These are phyloP conservation scores for Amborella trichopoda DNA, from an alignment of 164 flowering plant species.

Conservation along the genomic window DNA sequence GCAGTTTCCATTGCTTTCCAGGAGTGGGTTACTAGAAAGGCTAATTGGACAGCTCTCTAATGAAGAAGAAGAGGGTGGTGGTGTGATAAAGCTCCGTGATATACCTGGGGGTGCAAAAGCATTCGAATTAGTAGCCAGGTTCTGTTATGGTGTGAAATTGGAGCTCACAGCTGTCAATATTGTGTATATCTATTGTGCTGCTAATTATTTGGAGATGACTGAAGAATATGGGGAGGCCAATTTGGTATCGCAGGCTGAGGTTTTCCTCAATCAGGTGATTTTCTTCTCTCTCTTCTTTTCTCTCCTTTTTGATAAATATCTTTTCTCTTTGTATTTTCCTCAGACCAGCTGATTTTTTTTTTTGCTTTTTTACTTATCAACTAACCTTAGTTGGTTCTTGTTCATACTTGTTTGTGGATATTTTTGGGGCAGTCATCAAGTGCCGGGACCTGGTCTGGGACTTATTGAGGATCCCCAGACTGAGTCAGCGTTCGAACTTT, in stretches of 20 bases:
- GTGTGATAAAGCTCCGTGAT: slow-evolving; percentile 42
- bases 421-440: too few species aligned
- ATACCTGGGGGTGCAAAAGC: slow-evolving; percentile 81
- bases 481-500: too few species aligned
- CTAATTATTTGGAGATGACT: slow-evolving; percentile 80
- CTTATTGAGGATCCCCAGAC: too few species aligned
- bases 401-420: too few species aligned
- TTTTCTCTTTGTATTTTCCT: too few species aligned
- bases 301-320: too few species aligned
- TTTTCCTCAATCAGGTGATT: slow-evolving; percentile 76
- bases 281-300: too few species aligned
- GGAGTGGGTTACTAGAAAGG: slow-evolving; percentile 76
- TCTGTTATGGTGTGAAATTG: slow-evolving; percentile 89
- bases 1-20: slow-evolving; percentile 90
- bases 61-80: slow-evolving; percentile 42
- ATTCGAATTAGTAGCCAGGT: slow-evolving; percentile 83
- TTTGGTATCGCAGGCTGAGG: slow-evolving; percentile 58
- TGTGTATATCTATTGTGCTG: slow-evolving; percentile 75
- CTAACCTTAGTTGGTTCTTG: too few species aligned
- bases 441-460: too few species aligned
- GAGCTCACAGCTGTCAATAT: slow-evolving; percentile 87
- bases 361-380: too few species aligned
- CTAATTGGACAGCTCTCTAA: slow-evolving; percentile 60
- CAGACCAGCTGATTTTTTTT: too few species aligned
- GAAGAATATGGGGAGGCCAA: slow-evolving; percentile 89